phyloP scores from a whole-genome alignment of 2,329 filamentous ascomycete genomes.

The Massarina eburnea region DNA sequence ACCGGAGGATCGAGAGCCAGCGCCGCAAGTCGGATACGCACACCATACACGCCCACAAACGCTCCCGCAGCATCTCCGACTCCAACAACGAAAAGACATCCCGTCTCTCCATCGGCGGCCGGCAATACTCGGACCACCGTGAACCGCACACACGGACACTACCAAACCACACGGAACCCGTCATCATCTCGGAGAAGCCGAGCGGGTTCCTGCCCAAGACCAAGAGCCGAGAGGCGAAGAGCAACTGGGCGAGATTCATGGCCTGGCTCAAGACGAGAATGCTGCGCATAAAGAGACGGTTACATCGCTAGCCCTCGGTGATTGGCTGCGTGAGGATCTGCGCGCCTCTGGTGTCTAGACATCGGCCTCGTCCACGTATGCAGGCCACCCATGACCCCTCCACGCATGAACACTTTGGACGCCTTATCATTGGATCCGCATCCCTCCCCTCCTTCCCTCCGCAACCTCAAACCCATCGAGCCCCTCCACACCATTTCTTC shows the following conservation, averaged over 20 bases:
- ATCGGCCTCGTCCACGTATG: constrained; percentile 9
- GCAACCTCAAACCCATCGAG: no score
- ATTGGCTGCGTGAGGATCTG: constrained; percentile 2
- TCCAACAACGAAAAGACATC: constrained; percentile 31
- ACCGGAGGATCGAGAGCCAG: constrained; percentile 47
- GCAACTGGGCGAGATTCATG: constrained; percentile 56
- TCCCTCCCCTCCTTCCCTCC: not conserved
- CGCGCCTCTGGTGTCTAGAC: not conserved
- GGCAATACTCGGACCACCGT: constrained; percentile 43
- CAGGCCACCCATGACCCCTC: not conserved
- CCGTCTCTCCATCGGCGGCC: constrained; percentile 35
- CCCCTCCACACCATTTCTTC: not conserved
- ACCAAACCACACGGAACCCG: constrained; percentile 32
- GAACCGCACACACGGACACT: constrained; percentile 39
- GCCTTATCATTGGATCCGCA: not conserved
- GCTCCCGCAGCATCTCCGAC: constrained; percentile 35
- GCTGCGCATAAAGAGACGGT: constrained; percentile 47
- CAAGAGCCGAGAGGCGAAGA: constrained; percentile 41
- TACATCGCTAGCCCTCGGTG: constrained; percentile 10
- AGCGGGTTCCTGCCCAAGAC: constrained; percentile 25
- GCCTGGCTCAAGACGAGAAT: constrained; percentile 60
- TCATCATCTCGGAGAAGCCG: constrained; percentile 35
- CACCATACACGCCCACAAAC: constrained; percentile 29
- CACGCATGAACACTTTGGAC: not conserved
- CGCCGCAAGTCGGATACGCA: constrained; percentile 45